These are phyloP conservation scores for Botrytis tulipae DNA, from an alignment of 2,329 filamentous ascomycete genomes.

Conservation along the genomic window DNA sequence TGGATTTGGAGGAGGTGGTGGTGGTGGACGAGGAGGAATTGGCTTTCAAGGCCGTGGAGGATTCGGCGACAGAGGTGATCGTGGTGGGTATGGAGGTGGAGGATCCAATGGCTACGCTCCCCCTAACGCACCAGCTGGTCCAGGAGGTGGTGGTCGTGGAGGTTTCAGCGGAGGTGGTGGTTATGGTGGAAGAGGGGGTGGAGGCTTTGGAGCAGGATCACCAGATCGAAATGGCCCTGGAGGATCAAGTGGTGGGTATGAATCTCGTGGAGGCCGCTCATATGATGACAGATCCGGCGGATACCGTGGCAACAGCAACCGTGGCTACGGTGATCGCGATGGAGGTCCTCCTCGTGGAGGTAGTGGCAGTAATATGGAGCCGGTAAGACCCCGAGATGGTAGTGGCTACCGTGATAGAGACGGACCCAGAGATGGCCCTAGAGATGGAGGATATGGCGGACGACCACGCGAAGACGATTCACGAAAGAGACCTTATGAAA, in stretches of 20 bases:
- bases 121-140: slow-evolving; percentile 61
- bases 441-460: slow-evolving; percentile 51
- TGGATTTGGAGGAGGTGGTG: slow-evolving; percentile 28
- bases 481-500: slow-evolving; percentile 53
- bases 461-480: slow-evolving; percentile 53
- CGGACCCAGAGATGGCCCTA: slow-evolving; percentile 52
- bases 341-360: slow-evolving; percentile 33
- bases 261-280: slow-evolving; percentile 54
- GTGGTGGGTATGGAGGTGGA: slow-evolving; percentile 34
- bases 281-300: slow-evolving; percentile 57
- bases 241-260: slow-evolving; percentile 50
- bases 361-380: slow-evolving; percentile 77
- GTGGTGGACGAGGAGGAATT: slow-evolving; percentile 36
- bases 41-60: slow-evolving; percentile 38
- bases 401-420: slow-evolving; percentile 53
- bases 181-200: slow-evolving; percentile 33
- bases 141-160: slow-evolving; percentile 48
- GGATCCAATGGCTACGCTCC: slow-evolving; percentile 51
- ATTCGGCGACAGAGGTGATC: slow-evolving; percentile 34
- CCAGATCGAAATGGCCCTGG: slow-evolving; percentile 39
- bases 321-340: slow-evolving; percentile 44
- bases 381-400: slow-evolving; percentile 64
- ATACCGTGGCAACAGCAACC: slow-evolving; percentile 44
- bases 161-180: slow-evolving; percentile 37
- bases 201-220: slow-evolving; percentile 34